phyloP scores from a whole-genome alignment of 2,329 filamentous ascomycete species.

The Claviceps africana region DNA sequence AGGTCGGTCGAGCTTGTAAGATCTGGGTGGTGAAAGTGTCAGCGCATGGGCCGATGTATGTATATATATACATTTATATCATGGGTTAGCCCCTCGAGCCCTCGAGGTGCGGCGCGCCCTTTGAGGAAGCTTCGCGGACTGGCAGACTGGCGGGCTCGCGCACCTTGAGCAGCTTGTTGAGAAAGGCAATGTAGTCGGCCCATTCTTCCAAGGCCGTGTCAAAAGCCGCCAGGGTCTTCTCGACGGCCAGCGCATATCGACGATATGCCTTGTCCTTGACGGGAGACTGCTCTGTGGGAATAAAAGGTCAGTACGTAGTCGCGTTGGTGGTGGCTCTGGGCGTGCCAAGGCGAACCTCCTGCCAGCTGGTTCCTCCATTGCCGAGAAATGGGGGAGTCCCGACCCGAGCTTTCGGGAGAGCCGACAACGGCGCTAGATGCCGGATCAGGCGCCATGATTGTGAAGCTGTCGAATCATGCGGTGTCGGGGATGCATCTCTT shows the following conservation, averaged over 20 bases:
- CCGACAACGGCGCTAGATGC: constrained; percentile 40
- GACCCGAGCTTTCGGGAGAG: constrained; percentile 75
- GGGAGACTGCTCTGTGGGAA: constrained; percentile 34
- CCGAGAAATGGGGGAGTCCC: constrained; percentile 59
- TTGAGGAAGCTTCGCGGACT: background rate
- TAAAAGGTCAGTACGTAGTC: constrained; percentile 1
- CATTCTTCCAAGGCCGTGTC: constrained; percentile 93
- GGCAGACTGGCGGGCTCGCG: constrained; percentile 29
- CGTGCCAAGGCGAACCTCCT: constrained; percentile 44
- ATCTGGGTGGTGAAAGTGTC: constrained; percentile 38
- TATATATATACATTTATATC: too few relatives aligned
- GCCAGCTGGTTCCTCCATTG: constrained; percentile 67
- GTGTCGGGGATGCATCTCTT: constrained; percentile 2
- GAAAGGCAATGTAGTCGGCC: constrained; percentile 97
- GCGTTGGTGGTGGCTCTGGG: constrained; percentile 3
- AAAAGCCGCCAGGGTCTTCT: constrained; percentile 77
- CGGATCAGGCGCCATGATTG: constrained; percentile 50
- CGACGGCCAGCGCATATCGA: constrained; percentile 78
- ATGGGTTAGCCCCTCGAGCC: too few relatives aligned
- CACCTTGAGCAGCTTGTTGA: constrained; percentile 82
- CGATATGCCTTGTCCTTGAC: constrained; percentile 59
- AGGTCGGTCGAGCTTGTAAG: constrained; percentile 69
- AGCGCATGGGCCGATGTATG: background rate
- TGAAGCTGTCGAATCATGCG: constrained; percentile 9
- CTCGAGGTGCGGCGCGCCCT: background rate